Evolutionary conservation across 2,329 filamentous ascomycete genomes (phyloP).

Genomic region (Apiospora rasikravindrae): DNA sequence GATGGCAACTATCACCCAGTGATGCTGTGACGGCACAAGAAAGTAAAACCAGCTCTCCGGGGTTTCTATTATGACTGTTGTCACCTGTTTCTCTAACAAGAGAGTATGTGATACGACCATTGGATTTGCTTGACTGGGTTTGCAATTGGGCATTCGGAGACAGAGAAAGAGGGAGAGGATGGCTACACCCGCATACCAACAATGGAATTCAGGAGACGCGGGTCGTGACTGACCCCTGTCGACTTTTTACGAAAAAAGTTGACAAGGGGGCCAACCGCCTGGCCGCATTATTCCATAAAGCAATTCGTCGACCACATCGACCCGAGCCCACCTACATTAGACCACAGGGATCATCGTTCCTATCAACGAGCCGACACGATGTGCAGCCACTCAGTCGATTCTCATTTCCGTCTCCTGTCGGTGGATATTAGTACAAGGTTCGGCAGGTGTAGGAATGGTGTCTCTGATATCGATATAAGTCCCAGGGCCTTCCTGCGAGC

Average conservation of each 20-base stretch:
- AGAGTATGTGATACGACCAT: neutral
- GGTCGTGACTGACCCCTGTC: neutral
- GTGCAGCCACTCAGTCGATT: neutral
- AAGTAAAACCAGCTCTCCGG: constrained; percentile 7
- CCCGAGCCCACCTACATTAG: neutral
- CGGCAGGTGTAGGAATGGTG: neutral
- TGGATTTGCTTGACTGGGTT: neutral
- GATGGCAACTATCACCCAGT: neutral
- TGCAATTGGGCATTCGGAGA: neutral
- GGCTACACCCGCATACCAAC: neutral
- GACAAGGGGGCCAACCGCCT: neutral
- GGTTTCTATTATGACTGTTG: neutral
- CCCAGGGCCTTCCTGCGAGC: neutral
- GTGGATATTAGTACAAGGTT: neutral
- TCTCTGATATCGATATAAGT: neutral
- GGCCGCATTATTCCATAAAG: neutral
- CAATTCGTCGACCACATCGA: neutral
- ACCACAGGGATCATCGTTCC: neutral
- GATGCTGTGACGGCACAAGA: neutral
- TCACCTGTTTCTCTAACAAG: constrained; percentile 1
- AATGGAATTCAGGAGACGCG: neutral
- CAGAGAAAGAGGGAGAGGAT: neutral
- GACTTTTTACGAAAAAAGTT: neutral
- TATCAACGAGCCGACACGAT: neutral
- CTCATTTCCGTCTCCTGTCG: neutral